Evolutionary conservation across 2,329 filamentous ascomycete genomes (phyloP), one percentile per base, ranked within the genome.

Genomic region (Lasiodiplodia citricola): DNA sequence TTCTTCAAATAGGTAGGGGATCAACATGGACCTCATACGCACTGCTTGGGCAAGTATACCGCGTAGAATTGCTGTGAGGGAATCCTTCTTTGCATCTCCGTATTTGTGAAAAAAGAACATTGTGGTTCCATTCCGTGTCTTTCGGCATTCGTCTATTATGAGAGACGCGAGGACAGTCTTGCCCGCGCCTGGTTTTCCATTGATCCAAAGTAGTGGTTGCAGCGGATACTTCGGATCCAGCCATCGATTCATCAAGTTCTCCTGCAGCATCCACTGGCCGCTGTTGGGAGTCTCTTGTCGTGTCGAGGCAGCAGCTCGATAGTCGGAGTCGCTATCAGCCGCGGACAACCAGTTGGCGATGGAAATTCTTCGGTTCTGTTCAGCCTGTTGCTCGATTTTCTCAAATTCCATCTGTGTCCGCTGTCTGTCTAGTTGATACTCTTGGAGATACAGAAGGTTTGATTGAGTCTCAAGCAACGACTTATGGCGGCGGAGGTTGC

Each of bases 141-240:
- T 77, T 50, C 74, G 74, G 11, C 72, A 70, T 28, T 78, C 69
- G 28, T 83, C 76, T 5, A 83, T 71, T 18, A 83, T 73, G 1
- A 75, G 66, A 0, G 82, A 83, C 0, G 82, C 75, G 21, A 84
- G 74, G 8, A 83, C 72, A 0, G 81, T 80, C 73, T 84, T 84
- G 79, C 81, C 80, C 57, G 80, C 78, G 10, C 81, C 81, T 28
- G 80, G 80, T 13, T 77, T 81, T 2, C 81, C 81, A 69, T 75
- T 78, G 1, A 83, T 67, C 80, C 80, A 82, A 13, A 82, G 56
- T 28, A 79, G 69, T 10, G 77, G 75, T 4, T 71, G 44, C 3
- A 66, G 23, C 3, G 23, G 47, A 67, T 25, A 62, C n/a, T 66
- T 37, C 2, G 47, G 31, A 37, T 66, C 23, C 1, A 56, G 23